Evolutionary conservation across 306 rosid genomes (phyloP), one percentile per base, ranked within the genome.

Genomic region (Ammopiptanthus mongolicus): DNA sequence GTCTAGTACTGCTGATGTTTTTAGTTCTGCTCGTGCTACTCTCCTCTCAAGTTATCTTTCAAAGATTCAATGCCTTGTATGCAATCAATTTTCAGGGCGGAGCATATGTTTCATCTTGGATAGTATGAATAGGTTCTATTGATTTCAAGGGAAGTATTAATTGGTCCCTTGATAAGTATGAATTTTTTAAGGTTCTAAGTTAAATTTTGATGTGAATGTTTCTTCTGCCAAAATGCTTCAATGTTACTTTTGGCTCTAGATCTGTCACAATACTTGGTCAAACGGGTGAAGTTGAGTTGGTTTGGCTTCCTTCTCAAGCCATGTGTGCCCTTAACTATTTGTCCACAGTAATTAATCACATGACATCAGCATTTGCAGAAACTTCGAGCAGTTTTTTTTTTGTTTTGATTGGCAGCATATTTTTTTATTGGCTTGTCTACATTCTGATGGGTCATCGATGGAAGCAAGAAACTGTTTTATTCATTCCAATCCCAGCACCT

Each of bases 51-150:
- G 48, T 70, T 71, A 80, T 51, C 79, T 81, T 48, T 37, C 73
- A 63, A 29, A 48, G 71, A 39, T 50, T 65, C 83, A 52, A 31
- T 36, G 70, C 77, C 78, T 80, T 79, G 50, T 78, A 22, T 68
- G 69, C 78, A 72, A 73, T 78, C 82, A 74, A 67, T 84, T 82
- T 79, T 73, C 80, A 74, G 84, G 88, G 85, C 81, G 82, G 80
- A 74, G 82, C 71, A 58, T 57, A 36, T 66, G 61, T 65, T 58
- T 61, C 52, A 29, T 79, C 74, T 25, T 39, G 46, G 88, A 68
- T 76, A 75, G 78, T 39, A 39, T 79, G 87, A 84, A 84, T 78
- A 85, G 73, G 71, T 55, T 50, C 74, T 57, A 64, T 63, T 31
- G 69, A 73, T 73, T 82, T 73, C 69, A 25, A 65, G 74, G 81